Evolutionary conservation across 257 asterid genomes (phyloP).

Genomic region (Solanum rostratum): DNA sequence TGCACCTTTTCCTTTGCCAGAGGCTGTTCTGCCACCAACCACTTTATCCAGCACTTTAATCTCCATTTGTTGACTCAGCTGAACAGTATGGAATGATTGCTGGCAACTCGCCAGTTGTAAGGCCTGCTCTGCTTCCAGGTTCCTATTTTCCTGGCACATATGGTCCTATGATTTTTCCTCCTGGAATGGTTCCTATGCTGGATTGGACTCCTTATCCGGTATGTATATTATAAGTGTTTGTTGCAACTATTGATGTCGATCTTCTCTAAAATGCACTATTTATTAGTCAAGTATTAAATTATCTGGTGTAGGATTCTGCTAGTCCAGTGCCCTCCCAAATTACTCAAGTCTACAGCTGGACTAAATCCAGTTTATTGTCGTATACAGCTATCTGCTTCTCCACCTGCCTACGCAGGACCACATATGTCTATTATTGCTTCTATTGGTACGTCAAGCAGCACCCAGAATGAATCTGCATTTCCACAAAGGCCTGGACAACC

Average conservation of each 20-base stretch:
- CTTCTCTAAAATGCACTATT: not conserved
- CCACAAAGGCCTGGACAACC: conserved; percentile 73
- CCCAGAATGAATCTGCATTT: conserved; percentile 31
- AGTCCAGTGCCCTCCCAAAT: conserved; percentile 32
- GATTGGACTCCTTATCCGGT: conserved; percentile 74
- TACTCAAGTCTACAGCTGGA: conserved; percentile 38
- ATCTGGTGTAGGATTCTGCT: conserved; percentile 32
- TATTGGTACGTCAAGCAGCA: conserved; percentile 36
- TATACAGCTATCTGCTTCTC: conserved; percentile 52
- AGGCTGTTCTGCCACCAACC: not conserved
- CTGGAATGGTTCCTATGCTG: conserved; percentile 31
- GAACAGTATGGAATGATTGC: conserved; percentile 52
- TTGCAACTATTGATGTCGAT: not conserved
- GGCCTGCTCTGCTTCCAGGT: conserved; percentile 34
- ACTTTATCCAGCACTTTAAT: conserved; percentile 11
- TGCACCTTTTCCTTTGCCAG: too few relatives aligned
- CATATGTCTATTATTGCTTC: conserved; percentile 29
- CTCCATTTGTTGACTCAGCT: conserved; percentile 44
- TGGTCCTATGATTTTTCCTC: too few relatives aligned
- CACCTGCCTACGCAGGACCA: conserved; percentile 46
- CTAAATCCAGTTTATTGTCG: conserved; percentile 35
- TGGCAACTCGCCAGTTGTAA: conserved; percentile 52
- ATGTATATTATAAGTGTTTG: not conserved
- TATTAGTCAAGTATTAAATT: not conserved
- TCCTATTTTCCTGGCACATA: too few relatives aligned